Evolutionary conservation across 495 filamentous ascomycete genomes (phyloP).

Genomic region (Acidiella bohemica): DNA sequence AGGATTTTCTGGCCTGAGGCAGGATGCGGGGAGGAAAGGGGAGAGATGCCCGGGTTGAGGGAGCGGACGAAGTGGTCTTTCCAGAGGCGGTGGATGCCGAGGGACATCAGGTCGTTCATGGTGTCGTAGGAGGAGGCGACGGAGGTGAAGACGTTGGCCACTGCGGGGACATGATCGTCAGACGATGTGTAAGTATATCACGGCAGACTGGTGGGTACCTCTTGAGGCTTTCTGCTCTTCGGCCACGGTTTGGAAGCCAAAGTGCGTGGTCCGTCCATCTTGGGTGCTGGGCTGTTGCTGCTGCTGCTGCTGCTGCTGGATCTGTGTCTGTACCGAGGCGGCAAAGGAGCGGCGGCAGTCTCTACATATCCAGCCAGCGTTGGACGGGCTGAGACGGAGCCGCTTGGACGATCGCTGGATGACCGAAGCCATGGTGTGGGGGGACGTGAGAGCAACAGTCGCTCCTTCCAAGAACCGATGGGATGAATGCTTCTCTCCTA

Average conservation of each 20-base stretch:
- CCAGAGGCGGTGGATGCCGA: slow-evolving; percentile 93
- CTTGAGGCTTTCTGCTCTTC: slow-evolving; percentile 66
- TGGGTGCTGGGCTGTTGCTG: slow-evolving; percentile 2
- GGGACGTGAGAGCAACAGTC: neutral
- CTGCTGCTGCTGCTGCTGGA: slow-evolving; percentile 32
- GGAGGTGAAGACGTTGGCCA: slow-evolving; percentile 85
- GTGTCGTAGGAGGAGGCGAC: slow-evolving; percentile 83
- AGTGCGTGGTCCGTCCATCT: slow-evolving; percentile 66
- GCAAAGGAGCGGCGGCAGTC: slow-evolving; percentile 35
- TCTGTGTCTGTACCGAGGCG: slow-evolving; percentile 34
- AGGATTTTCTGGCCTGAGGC: slow-evolving; percentile 61
- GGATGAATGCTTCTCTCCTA: too few species aligned
- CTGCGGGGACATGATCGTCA: slow-evolving; percentile 30
- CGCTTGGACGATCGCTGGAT: slow-evolving; percentile 8
- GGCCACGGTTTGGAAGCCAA: slow-evolving; percentile 80
- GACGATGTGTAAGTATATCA: neutral
- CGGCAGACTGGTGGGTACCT: slow-evolving; percentile 33
- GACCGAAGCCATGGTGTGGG: slow-evolving; percentile 7
- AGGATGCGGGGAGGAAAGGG: slow-evolving; percentile 36
- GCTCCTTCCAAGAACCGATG: too few species aligned
- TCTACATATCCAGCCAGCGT: slow-evolving; percentile 3
- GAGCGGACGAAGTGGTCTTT: slow-evolving; percentile 95
- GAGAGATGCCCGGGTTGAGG: slow-evolving; percentile 68
- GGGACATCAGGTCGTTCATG: slow-evolving; percentile 99
- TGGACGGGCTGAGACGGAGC: neutral